Base-by-base conservation (phyloP, 176 grass and related monocot species). In the Ensete glaucum region DNA sequence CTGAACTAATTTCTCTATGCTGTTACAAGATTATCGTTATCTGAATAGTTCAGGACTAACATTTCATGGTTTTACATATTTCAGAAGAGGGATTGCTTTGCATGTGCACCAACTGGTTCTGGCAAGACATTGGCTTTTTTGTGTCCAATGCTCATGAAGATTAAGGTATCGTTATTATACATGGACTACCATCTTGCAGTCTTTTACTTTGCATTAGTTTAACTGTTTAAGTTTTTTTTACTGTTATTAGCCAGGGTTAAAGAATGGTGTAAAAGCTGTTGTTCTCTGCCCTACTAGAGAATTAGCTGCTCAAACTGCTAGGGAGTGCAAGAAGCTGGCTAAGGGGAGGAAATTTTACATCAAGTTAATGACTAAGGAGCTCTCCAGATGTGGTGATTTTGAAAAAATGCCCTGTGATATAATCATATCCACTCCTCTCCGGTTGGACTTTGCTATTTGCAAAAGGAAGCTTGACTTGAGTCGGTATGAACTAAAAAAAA, bases 81-180 rank as follows among this genome's bases (percentile, higher is more conserved):
- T 81, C 82, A 98, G 95, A 86, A 90, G 21, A 85, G 95, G 71
- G 95, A 98, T 63, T 98, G 95, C 34, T 93, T 98, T 91, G 90
- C 90, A 20, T 98, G 95, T 85, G 95, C 95, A 69, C 90, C 95
- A 43, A 98, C 95, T 52, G 95, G 95, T 67, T 98, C 95, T 82
- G 95, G 95, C 80, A 98, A 98, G 80, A 98, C 95, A 76, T 82
- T 93, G 72, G 95, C 90, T 19, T 98, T 98, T 85, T 81, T 93
- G 76, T 81, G 81, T 9, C 90, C 88, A 4, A 90, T 98, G 9
- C 88, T 98, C 78, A 89, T 89, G 82, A 93, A 93, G 85, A 87
- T 98, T 73, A 98, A 98, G 90, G 95, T 98, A 91, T 50, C 64
- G 76, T 87, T 34, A 53, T 34, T n/a, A 53, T 43, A 11, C 17